phyloP scores from a whole-genome alignment of 1,284 basidiomycete species.

The Ceratorhiza oryzae-sativae region DNA sequence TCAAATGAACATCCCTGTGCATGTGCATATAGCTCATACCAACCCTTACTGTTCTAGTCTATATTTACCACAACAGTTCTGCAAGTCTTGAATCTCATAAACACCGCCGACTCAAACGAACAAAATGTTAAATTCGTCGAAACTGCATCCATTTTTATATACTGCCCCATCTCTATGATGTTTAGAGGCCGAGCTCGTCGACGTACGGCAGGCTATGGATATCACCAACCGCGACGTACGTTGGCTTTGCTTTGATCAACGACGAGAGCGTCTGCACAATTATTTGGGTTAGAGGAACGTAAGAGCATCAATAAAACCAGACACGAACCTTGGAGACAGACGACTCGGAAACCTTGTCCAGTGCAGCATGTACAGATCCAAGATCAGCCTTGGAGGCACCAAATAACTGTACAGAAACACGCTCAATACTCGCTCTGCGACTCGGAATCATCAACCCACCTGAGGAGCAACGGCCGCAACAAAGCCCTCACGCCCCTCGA shows the following conservation, averaged over 20 bases:
- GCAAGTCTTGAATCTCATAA: too few relatives aligned
- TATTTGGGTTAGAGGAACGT: constrained; percentile 21
- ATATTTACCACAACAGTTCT: too few relatives aligned
- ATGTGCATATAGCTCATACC: too few relatives aligned
- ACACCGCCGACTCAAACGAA: neutral
- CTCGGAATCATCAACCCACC: constrained; percentile 53
- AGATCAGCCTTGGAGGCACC: constrained; percentile 61
- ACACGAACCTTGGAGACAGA: constrained; percentile 67
- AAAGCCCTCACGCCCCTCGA: constrained; percentile 77
- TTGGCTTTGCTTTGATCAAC: constrained; percentile 77
- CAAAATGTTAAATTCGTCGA: neutral
- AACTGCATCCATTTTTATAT: neutral
- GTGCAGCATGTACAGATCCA: constrained; percentile 61
- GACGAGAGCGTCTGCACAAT: constrained; percentile 58
- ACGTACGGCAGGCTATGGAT: constrained; percentile 76
- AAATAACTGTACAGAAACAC: constrained; percentile 60
- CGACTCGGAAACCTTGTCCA: constrained; percentile 68
- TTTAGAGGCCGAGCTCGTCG: constrained; percentile 83
- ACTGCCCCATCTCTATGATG: neutral
- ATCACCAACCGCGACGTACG: constrained; percentile 86
- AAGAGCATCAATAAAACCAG: neutral
- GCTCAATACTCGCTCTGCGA: constrained; percentile 38
- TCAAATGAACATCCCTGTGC: too few relatives aligned
- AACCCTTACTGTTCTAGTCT: too few relatives aligned
- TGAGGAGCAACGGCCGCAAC: constrained; percentile 67